Evolutionary conservation across 192 early-diverging fungal species (phyloP).

Genomic region (Jimgerdemannia lactiflua): DNA sequence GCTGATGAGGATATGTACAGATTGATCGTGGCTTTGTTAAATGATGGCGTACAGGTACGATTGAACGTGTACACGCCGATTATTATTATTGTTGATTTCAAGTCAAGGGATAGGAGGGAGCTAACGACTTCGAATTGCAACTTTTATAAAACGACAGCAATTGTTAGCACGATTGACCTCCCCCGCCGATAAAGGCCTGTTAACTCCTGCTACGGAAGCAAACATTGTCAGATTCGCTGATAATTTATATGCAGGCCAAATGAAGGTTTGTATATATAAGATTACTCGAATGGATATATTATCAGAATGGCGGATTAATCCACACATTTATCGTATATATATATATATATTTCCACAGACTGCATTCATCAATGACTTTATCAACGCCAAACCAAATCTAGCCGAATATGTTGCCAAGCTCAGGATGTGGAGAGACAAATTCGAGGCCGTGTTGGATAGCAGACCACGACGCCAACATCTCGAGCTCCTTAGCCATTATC

Average conservation of each 20-base stretch:
- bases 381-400: slow-evolving; percentile 80
- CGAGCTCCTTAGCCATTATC: slow-evolving; percentile 85
- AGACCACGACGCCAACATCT: slow-evolving; percentile 82
- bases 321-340: background rate
- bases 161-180: slow-evolving; percentile 55
- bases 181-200: slow-evolving; percentile 56
- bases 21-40: slow-evolving; percentile 86
- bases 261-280: slow-evolving; percentile 45
- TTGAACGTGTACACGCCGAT: background rate
- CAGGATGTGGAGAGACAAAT: slow-evolving; percentile 91
- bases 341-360: slow-evolving; percentile 28
- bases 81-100: background rate
- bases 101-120: no score
- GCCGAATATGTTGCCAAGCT: slow-evolving; percentile 81
- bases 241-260: slow-evolving; percentile 73
- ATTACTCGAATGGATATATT: slow-evolving; percentile 1
- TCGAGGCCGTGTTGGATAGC: slow-evolving; percentile 81
- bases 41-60: slow-evolving; percentile 82
- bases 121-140: no score
- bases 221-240: slow-evolving; percentile 91
- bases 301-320: background rate
- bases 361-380: slow-evolving; percentile 93
- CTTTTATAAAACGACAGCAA: slow-evolving; percentile 44
- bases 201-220: slow-evolving; percentile 66
- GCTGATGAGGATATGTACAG: slow-evolving; percentile 98